Conservation (phyloP, 129 eudicot genomes). For the Lactuca saligna region DNA sequence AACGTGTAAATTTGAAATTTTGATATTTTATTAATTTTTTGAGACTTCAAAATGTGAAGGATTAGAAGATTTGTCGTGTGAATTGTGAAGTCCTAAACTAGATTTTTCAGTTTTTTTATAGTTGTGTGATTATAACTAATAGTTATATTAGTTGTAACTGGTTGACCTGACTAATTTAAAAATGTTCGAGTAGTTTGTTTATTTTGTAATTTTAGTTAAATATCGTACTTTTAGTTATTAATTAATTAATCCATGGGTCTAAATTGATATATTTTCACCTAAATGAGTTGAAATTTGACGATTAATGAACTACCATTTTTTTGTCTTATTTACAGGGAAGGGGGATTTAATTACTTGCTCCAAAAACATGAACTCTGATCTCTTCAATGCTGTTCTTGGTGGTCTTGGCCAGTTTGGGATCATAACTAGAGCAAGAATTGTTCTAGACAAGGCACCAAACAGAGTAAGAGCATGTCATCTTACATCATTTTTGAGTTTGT, state of each 20-base stretch:
- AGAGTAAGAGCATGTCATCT: constrained; percentile 26
- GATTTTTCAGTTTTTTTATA: not conserved
- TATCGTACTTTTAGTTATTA: not conserved
- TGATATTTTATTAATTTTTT: too few relatives aligned
- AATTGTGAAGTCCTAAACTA: not conserved
- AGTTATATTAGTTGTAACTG: too few relatives aligned
- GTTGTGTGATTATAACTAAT: too few relatives aligned
- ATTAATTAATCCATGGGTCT: not conserved
- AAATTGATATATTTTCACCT: not conserved
- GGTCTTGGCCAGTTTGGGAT: constrained; percentile 59
- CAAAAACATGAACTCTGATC: constrained; percentile 31
- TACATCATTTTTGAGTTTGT: not conserved
- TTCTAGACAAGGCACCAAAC: constrained; percentile 40
- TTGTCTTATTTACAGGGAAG: constrained; percentile 32
- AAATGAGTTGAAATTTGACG: not conserved
- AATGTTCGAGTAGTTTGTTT: too few relatives aligned
- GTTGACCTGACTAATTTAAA: too few relatives aligned
- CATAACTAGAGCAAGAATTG: constrained; percentile 47
- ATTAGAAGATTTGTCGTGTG: not conserved
- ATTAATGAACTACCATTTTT: not conserved
- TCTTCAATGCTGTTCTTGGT: constrained; percentile 50
- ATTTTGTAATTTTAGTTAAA: too few relatives aligned
- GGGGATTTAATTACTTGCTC: constrained; percentile 44
- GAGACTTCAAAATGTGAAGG: not conserved
- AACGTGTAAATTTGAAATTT: not conserved